These are phyloP conservation scores for Hypoxylon rubiginosum DNA, from an alignment of 2,329 filamentous ascomycete genomes.

Conservation along the genomic window DNA sequence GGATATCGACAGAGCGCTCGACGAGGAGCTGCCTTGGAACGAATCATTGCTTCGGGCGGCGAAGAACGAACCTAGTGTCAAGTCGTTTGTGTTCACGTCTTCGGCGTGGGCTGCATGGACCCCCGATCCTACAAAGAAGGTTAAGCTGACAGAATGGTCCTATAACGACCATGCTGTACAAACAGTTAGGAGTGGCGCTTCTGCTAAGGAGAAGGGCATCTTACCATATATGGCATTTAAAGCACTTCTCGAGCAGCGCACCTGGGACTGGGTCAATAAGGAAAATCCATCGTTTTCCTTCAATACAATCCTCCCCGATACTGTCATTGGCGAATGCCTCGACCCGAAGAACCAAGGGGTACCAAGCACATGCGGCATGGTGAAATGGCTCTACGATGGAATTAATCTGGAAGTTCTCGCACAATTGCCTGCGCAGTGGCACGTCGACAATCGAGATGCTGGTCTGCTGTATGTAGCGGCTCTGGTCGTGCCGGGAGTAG, in stretches of 20 bases:
- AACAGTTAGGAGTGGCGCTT: slow-evolving; percentile 34
- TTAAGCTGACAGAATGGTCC: slow-evolving; percentile 45
- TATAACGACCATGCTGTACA: slow-evolving; percentile 52
- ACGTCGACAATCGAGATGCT: slow-evolving; percentile 49
- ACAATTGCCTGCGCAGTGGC: slow-evolving; percentile 50
- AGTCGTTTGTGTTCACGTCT: slow-evolving; percentile 50
- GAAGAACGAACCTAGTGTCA: slow-evolving; percentile 44
- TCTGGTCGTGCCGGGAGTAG: slow-evolving; percentile 46
- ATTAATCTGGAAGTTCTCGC: slow-evolving; percentile 41
- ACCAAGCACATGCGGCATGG: slow-evolving; percentile 52
- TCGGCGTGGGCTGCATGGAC: slow-evolving; percentile 53
- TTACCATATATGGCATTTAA: slow-evolving; percentile 53
- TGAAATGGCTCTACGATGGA: slow-evolving; percentile 51
- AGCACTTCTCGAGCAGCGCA: slow-evolving; percentile 49
- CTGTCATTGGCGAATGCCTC: slow-evolving; percentile 50
- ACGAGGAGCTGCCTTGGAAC: slow-evolving; percentile 39
- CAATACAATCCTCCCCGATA: slow-evolving; percentile 52
- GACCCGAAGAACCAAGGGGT: slow-evolving; percentile 49
- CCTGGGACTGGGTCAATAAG: slow-evolving; percentile 53
- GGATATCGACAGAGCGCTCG: slow-evolving; percentile 46
- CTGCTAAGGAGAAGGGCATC: slow-evolving; percentile 43
- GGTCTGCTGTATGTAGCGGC: slow-evolving; percentile 52
- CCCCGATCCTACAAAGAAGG: slow-evolving; percentile 45
- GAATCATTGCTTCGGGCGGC: slow-evolving; percentile 46
- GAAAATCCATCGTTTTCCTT: slow-evolving; percentile 51